Conservation (phyloP, 1,284 basidiomycete genomes). For the Veloporphyrellus conicus region DNA sequence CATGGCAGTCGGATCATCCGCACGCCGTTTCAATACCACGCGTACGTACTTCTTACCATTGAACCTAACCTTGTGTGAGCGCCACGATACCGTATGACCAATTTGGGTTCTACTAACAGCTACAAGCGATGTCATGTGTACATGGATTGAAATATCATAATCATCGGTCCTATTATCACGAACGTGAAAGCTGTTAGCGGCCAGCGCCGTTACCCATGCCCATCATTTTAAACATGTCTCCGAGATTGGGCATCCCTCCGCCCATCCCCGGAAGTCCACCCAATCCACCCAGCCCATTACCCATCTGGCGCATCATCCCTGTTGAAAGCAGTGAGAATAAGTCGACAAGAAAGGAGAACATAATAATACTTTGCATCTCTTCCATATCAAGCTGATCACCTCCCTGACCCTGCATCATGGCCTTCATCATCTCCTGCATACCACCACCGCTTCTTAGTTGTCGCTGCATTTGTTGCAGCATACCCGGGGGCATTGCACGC, state of each 20-base stretch:
- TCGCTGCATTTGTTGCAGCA: slow-evolving; percentile 80
- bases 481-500: slow-evolving; percentile 85
- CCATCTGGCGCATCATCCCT: slow-evolving; percentile 88
- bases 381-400: slow-evolving; percentile 80
- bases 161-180: slow-evolving; percentile 2
- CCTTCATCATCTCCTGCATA: slow-evolving; percentile 95
- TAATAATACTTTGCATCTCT: slow-evolving; percentile 73
- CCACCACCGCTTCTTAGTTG: slow-evolving; percentile 79
- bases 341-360: slow-evolving; percentile 5
- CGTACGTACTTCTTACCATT: not conserved
- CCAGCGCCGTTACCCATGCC: slow-evolving; percentile 58
- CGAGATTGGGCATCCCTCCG: slow-evolving; percentile 61
- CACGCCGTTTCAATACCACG: slow-evolving; percentile 10
- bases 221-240: slow-evolving; percentile 83
- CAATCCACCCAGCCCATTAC: slow-evolving; percentile 54
- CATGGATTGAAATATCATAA: slow-evolving; percentile 14
- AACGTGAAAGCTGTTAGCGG: slow-evolving; percentile 24
- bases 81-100: slow-evolving; percentile 13
- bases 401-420: slow-evolving; percentile 89
- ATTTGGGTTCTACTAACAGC: slow-evolving; percentile 10
- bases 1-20: slow-evolving; percentile 20
- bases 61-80: slow-evolving; percentile 32
- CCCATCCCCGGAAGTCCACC: slow-evolving; percentile 43
- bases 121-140: slow-evolving; percentile 20
- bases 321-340: slow-evolving; percentile 21